Conservation (phyloP, 78 protist species). For the Speleostelium caveatum region DNA sequence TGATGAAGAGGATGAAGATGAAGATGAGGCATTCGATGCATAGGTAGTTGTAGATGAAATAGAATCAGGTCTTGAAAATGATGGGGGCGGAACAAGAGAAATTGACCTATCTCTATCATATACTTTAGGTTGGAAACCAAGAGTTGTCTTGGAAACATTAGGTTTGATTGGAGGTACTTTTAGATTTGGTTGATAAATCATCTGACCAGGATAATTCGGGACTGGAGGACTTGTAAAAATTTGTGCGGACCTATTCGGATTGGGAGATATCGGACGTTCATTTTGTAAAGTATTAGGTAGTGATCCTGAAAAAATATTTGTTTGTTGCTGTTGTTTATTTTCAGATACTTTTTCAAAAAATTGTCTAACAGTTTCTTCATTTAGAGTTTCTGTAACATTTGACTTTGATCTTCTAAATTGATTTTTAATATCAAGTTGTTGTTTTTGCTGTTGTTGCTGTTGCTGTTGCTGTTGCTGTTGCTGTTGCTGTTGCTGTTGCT, state of each 20-base stretch:
- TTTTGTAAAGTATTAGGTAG: no score
- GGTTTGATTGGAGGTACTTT: background rate
- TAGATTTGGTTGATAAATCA: constrained; percentile 23
- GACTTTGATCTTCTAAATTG: no score
- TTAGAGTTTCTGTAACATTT: no score
- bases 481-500: background rate
- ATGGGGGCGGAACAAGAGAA: background rate
- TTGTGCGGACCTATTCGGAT: background rate
- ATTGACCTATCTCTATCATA: no score
- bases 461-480: background rate
- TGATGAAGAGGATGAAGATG: background rate
- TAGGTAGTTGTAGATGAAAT: background rate
- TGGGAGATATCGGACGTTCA: background rate
- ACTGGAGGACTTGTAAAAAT: background rate
- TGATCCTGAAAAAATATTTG: background rate
- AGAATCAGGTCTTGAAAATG: background rate
- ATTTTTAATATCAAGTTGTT: no score
- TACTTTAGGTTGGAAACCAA: background rate
- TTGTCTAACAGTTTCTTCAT: no score
- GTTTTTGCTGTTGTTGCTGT: background rate
- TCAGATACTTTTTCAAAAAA: background rate
- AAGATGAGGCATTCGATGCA: background rate
- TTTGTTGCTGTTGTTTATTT: background rate
- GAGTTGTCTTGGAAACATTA: background rate
- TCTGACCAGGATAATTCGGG: constrained; percentile 31